Base-by-base conservation (phyloP, 495 filamentous ascomycete genomes). In the Penicillium longicatenatum region DNA sequence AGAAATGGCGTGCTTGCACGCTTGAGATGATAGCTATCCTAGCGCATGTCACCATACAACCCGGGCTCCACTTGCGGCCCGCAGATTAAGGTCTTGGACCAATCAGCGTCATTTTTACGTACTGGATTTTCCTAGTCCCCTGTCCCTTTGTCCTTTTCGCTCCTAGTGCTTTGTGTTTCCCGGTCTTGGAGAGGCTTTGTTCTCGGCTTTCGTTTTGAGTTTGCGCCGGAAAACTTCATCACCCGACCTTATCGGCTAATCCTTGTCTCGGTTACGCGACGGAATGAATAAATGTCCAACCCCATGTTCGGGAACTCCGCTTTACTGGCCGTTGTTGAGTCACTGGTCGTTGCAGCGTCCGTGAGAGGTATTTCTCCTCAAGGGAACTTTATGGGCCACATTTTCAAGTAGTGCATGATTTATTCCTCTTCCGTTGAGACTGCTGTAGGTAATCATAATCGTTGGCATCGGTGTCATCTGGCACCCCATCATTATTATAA, bases 1-100 rank as follows among this genome's bases (percentile, higher is more conserved):
- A 33, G 19, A 52, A 43, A 52, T 52, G 50, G 50, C 50, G 50
- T 52, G 50, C 50, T 52, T n/a, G 5, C 21, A 3, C 21, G 26
- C 30, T 41, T n/a, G 6, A 42, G 31, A 17, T 20, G 21, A n/a
- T 41, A 24, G 11, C 26, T 14, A 24, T 39, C 16, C 12, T 39
- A 51, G 49, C 31, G 49, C 19, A 1, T 22, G 30, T 37, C 20
- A 51, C 49, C 31, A 16, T 26, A 21, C n/a, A 43, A 7, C n/a
- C 9, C n/a, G 35, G 50, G 17, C 10, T 26, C 35, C 50, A 41
- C 33, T 17, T 29, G 29, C 37, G 24, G 14, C 45, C 45, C 45
- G 24, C 24, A 14, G 4, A 29, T 26, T 17, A 29, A 39, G 35
- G 20, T 14, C 21, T 19, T 24, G 6, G 12, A 17, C 35, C 50